Base-by-base conservation (phyloP, 768 basidiomycete genomes). In the Phaeotremella skinneri region DNA sequence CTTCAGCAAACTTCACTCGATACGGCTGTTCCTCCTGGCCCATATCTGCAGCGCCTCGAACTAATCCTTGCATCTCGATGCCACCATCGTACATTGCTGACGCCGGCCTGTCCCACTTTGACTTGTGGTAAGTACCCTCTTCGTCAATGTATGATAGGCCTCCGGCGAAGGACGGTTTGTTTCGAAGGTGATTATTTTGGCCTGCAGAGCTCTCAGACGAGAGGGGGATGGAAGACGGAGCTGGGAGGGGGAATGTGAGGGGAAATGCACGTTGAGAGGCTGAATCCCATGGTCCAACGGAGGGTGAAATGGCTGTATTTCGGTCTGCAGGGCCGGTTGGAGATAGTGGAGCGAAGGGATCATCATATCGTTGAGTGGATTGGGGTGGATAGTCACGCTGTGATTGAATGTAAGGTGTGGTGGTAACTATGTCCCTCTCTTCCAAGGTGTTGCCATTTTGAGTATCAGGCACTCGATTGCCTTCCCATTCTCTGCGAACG, bases 211-310 rank as follows among this genome's bases (percentile, higher is more conserved):
- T 62, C 42, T 30, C 49, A 21, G 37, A 47, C 21, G 43, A 45
- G 11, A 47, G 32, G 20, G 49, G 52, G 43, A 53, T 20, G 37
- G 39, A 39, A 11, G 45, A 5, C 47, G 37, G 21, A 41, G 16
- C 14, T 4, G 21, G 45, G 37, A 13, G 50, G 31, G 45, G 42
- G 25, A 49, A 39, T 31, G 27, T 58, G 42, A 30, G 32, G 29
- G 41, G 53, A n/a, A 45, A 31, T 30, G 70, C 62, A 27, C 66
- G 58, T 41, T 73, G 69, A n/a, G 67, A 68, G 21, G 72, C 69
- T 30, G 72, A 73, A 56, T 73, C 72, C 72, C 72, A 73, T 16
- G 72, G 72, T n/a, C 72, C 72, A 25, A 73, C 39, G 0, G 72
- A 63, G 31, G 58, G 55, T 16, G 65, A 64, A 5, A 56, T n/a